Evolutionary conservation across 768 basidiomycete genomes (phyloP).

Genomic region (Pisolithus microcarpus): DNA sequence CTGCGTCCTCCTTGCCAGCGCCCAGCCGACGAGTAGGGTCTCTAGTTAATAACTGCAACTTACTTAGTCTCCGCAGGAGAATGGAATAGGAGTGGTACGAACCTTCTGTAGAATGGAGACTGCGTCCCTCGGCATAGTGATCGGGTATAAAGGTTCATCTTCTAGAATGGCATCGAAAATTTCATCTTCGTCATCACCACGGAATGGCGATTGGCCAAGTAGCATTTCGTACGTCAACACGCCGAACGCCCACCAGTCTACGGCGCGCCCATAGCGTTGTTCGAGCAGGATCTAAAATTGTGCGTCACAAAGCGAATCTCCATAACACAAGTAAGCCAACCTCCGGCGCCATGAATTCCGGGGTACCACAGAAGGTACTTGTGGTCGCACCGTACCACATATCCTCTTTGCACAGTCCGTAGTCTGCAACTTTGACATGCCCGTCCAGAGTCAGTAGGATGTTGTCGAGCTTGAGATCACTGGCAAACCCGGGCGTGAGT

Average conservation of each 20-base stretch:
- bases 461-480: conserved; percentile 97
- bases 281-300: conserved; percentile 83
- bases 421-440: conserved; percentile 98
- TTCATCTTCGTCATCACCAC: conserved; percentile 98
- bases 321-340: conserved; percentile 36
- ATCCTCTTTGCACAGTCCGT: conserved; percentile 97
- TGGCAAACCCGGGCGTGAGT: conserved; percentile 24
- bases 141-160: conserved; percentile 96
- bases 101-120: conserved; percentile 95
- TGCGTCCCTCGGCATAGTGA: conserved; percentile 97
- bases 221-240: conserved; percentile 99
- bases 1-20: conserved; percentile 85
- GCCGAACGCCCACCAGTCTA: conserved; percentile 99
- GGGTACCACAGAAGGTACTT: conserved; percentile 98
- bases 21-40: conserved; percentile 89
- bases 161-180: conserved; percentile 99
- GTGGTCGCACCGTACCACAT: conserved; percentile 98
- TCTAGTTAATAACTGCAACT: conserved; percentile 73
- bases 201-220: conserved; percentile 97
- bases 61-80: conserved; percentile 3
- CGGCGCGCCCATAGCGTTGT: conserved; percentile 96
- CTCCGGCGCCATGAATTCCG: conserved; percentile 99
- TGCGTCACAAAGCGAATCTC: conserved; percentile 3
- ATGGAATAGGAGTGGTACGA: conserved; percentile 5
- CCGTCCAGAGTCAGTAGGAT: conserved; percentile 95